These are phyloP conservation scores for Metschnikowia shivogae DNA, from an alignment of 805 yeast genomes.

Conservation along the genomic window DNA sequence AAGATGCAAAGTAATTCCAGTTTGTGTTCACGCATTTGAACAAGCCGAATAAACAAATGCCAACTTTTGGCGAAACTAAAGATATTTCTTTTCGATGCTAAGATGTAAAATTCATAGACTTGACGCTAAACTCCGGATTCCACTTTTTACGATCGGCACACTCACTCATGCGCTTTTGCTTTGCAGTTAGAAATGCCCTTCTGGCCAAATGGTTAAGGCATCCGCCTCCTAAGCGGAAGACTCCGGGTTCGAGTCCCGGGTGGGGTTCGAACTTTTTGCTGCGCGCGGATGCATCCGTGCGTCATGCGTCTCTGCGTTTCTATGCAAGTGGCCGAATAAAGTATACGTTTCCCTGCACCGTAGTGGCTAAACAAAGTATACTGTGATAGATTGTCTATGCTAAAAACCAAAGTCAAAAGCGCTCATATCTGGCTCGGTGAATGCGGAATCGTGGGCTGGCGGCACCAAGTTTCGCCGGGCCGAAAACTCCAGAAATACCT, in stretches of 20 bases:
- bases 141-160: too few relatives aligned
- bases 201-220: constrained; percentile 55
- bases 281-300: not conserved
- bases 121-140: too few relatives aligned
- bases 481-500: constrained; percentile 16
- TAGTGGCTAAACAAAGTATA: not conserved
- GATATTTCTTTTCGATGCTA: too few relatives aligned
- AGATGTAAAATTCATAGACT: too few relatives aligned
- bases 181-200: constrained; percentile 30
- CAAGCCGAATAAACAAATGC: too few relatives aligned
- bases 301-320: not conserved
- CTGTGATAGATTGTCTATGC: not conserved
- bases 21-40: too few relatives aligned
- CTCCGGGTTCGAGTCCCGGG: constrained; percentile 40
- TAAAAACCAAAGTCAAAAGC: constrained; percentile 50
- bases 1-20: too few relatives aligned
- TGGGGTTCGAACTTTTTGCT: constrained; percentile 22
- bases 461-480: constrained; percentile 6
- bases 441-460: constrained; percentile 43
- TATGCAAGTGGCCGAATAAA: too few relatives aligned
- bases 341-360: not conserved
- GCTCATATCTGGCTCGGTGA: constrained; percentile 75
- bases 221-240: constrained; percentile 42
- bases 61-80: too few relatives aligned
- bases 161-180: too few relatives aligned